These are phyloP conservation scores for Colletotrichum tropicale DNA, from an alignment of 2,329 filamentous ascomycete genomes.

Conservation along the genomic window DNA sequence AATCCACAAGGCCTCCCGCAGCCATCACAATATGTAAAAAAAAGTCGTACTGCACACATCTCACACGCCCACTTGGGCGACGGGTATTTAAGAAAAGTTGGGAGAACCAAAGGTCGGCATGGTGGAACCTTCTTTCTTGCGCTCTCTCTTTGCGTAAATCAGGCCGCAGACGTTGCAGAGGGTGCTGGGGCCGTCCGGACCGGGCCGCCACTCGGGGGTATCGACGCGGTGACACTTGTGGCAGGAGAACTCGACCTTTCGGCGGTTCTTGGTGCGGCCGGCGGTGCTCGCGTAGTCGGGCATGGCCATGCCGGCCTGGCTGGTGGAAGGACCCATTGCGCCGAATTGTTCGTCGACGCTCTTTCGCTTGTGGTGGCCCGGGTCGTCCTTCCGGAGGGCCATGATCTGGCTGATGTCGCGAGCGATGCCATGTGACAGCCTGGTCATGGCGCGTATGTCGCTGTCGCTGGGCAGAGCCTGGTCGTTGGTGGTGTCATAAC, in stretches of 20 bases:
- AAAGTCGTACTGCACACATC: not conserved
- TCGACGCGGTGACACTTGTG: conserved; percentile 69
- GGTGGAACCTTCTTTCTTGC: conserved; percentile 15
- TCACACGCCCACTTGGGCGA: not conserved
- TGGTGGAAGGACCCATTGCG: not conserved
- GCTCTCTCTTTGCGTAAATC: conserved; percentile 37
- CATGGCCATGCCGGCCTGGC: not conserved
- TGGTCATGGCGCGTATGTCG: conserved; percentile 10
- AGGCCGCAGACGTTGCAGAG: conserved; percentile 77
- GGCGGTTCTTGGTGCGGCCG: conserved; percentile 30
- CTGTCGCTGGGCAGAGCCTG: not conserved
- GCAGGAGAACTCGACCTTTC: conserved; percentile 29
- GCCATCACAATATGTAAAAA: not conserved
- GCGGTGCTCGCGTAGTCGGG: not conserved
- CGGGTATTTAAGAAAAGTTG: not conserved
- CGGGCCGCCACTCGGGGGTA: conserved; percentile 77
- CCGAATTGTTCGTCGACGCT: not conserved
- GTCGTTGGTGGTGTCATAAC: not conserved
- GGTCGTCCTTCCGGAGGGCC: not conserved
- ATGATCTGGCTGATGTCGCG: conserved; percentile 11
- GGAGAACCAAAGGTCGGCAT: not conserved
- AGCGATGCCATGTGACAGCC: conserved; percentile 12
- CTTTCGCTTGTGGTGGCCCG: not conserved
- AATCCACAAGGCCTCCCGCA: not conserved
- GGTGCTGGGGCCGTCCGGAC: conserved; percentile 74